Evolutionary conservation across 495 filamentous ascomycete genomes (phyloP), one percentile per base, ranked within the genome.

Genomic region (Opeltia flavorubescens): DNA sequence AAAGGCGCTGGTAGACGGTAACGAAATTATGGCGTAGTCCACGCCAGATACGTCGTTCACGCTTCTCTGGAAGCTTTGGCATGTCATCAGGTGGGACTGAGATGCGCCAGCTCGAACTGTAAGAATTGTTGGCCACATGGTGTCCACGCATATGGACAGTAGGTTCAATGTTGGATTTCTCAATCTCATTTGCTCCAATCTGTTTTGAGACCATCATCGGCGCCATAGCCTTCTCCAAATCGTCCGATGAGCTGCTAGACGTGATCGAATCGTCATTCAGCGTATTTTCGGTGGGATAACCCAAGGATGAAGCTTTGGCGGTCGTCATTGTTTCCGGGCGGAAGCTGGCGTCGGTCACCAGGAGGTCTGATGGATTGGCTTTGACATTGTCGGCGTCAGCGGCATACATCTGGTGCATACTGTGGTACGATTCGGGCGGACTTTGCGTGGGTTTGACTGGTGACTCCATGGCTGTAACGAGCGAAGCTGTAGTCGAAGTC

Each of bases 1-100:
- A 78, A 1, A 78, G 65, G 2, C 70, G 66, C 25, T 73, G 68
- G 50, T 75, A 75, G 2, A 72, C 55, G 41, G 62, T 62, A 38
- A 72, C 48, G 39, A 66, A 48, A 15, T 60, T 55, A 53, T 66
- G 68, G 5, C 73, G 59, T 15, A 64, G 18, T 7, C 43, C 18
- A 33, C 55, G 51, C 25, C 33, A 46, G 5, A 51, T 30, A 5
- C 26, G 47, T 29, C 42, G 25, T 18, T 46, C 45, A 8, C 45
- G 51, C 36, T 57, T 55, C 21, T 27, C 15, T 24, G 52, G 52
- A 9, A 55, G 21, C n/a, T 35, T 38, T 15, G 52, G 23, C 25
- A 50, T 13, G 20, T 57, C 31, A 11, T 40, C 35, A 3, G 52
- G 55, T n/a, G 55, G 55, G n/a, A 33, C 18, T 11, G 52, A 40